Evolutionary conservation across 2,329 filamentous ascomycete genomes (phyloP).

Genomic region (Colletotrichum eleusines): DNA sequence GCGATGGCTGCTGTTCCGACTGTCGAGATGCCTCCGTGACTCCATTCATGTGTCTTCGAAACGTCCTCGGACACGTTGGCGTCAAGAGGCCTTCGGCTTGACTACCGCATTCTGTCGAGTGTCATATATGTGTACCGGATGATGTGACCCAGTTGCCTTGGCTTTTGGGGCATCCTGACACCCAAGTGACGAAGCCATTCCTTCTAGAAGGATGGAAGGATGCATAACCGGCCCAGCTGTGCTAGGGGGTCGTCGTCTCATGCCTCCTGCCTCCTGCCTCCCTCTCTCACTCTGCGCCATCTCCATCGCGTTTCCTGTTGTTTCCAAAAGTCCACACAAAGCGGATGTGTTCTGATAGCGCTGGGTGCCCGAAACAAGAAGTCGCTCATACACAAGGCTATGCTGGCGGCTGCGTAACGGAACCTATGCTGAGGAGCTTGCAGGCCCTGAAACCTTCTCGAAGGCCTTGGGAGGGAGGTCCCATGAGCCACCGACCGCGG

Average conservation of each 20-base stretch:
- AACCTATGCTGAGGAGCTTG: slow-evolving; percentile 22
- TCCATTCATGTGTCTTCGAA: slow-evolving; percentile 10
- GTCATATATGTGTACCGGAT: slow-evolving; percentile 16
- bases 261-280: slow-evolving; percentile 5
- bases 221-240: neutral
- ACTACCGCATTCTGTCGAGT: slow-evolving; percentile 27
- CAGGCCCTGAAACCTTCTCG: slow-evolving; percentile 44
- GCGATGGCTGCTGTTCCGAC: slow-evolving; percentile 12
- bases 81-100: slow-evolving; percentile 23
- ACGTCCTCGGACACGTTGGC: slow-evolving; percentile 20
- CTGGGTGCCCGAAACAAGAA: slow-evolving; percentile 31
- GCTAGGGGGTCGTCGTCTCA: slow-evolving; percentile 26
- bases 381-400: slow-evolving; percentile 37
- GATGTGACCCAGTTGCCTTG: slow-evolving; percentile 26
- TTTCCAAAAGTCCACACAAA: slow-evolving; percentile 28
- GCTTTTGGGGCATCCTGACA: slow-evolving; percentile 18
- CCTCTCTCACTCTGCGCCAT: slow-evolving; percentile 1
- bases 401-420: slow-evolving; percentile 36
- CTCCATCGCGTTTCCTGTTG: slow-evolving; percentile 36
- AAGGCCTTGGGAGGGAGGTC: slow-evolving; percentile 36
- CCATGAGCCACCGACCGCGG: slow-evolving; percentile 38
- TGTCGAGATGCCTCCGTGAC: neutral
- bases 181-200: slow-evolving; percentile 23
- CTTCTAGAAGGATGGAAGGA: slow-evolving; percentile 38
- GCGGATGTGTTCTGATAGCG: slow-evolving; percentile 37